Evolutionary conservation across 805 yeast genomes (phyloP).

Genomic region (Kuraishia floccosa): DNA sequence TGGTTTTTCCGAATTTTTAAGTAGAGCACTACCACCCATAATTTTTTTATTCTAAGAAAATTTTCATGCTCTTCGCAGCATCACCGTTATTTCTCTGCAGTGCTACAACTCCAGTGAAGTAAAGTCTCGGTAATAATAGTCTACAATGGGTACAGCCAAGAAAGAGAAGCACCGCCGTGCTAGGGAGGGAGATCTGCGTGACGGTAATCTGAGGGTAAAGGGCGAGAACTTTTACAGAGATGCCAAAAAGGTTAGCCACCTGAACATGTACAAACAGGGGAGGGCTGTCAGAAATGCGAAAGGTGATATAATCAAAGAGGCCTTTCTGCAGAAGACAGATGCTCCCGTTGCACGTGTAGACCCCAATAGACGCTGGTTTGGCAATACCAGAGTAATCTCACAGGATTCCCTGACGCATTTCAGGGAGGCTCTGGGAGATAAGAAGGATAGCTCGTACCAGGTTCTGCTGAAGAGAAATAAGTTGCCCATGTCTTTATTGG

Average conservation of each 20-base stretch:
- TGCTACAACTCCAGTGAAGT: no score
- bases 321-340: slow-evolving; percentile 78
- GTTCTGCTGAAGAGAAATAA: slow-evolving; percentile 82
- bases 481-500: slow-evolving; percentile 89
- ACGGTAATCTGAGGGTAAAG: slow-evolving; percentile 86
- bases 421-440: slow-evolving; percentile 87
- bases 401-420: slow-evolving; percentile 93
- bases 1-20: no score
- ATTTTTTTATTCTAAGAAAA: no score
- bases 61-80: no score
- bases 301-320: slow-evolving; percentile 83
- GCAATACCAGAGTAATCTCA: slow-evolving; percentile 93
- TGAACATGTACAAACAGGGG: slow-evolving; percentile 91
- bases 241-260: slow-evolving; percentile 81
- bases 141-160: slow-evolving; percentile 80
- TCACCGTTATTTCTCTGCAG: no score
- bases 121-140: no score
- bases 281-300: slow-evolving; percentile 75
- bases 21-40: no score
- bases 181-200: slow-evolving; percentile 72
- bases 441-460: slow-evolving; percentile 71
- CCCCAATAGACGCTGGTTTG: slow-evolving; percentile 96
- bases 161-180: slow-evolving; percentile 82
- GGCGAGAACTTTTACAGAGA: slow-evolving; percentile 96
- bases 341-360: slow-evolving; percentile 88